Evolutionary conservation across 192 early-diverging fungal genomes (phyloP).

Genomic region (Coemansia sp.): DNA sequence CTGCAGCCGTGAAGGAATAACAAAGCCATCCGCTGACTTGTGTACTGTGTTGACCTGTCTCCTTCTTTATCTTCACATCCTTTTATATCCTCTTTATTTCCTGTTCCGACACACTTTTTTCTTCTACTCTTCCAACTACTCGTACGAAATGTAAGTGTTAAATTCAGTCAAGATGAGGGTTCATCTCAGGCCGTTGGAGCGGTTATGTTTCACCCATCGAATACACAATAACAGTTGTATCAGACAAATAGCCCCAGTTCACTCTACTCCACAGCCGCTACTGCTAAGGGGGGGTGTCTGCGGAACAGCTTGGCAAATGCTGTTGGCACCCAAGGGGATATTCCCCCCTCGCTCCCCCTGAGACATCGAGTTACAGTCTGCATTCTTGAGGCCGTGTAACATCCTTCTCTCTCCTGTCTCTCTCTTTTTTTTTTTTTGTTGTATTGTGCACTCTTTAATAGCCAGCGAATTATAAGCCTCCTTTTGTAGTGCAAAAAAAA

Average conservation of each 20-base stretch:
- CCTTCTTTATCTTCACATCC: background rate
- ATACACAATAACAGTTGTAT: background rate
- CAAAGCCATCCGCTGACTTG: background rate
- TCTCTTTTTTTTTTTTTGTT: background rate
- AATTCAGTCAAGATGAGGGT: too few relatives aligned
- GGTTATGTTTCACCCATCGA: too few relatives aligned
- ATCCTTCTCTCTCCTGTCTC: background rate
- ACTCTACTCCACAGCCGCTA: background rate
- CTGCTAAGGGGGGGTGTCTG: background rate
- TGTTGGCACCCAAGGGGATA: background rate
- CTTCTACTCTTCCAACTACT: background rate
- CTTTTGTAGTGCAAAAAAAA: background rate
- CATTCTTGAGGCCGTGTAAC: background rate
- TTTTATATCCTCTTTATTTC: background rate
- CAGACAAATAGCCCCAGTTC: conserved; percentile 14
- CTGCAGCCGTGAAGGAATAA: background rate
- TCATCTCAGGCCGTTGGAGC: too few relatives aligned
- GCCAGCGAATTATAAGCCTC: background rate
- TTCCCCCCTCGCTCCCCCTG: background rate
- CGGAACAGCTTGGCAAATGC: background rate
- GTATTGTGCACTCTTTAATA: background rate
- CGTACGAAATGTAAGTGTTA: background rate
- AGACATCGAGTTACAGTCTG: background rate
- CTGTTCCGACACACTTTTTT: background rate
- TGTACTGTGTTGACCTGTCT: background rate